Evolutionary conservation across 1,139 yeast species (phyloP), one percentile per base, ranked within the genome.

Genomic region (Komagataea norvegica): DNA sequence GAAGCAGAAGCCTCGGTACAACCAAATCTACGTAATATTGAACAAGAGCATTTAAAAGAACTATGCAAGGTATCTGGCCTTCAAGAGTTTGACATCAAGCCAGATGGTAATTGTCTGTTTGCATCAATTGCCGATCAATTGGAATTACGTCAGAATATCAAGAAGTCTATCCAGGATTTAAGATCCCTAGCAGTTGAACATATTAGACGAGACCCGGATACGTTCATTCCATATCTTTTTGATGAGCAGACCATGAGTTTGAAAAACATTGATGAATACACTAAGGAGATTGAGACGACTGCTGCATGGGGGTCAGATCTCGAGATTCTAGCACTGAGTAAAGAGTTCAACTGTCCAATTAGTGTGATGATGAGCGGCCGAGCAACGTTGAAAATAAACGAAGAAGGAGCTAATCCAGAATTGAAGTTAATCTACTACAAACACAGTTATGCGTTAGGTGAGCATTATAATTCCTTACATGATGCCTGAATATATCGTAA

Each of bases 291-390:
- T 40, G 82, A 72, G 38, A 64, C 64, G 13, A 86, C 96, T 0
- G 79, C 95, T 0, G 75, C 86, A 69, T 91, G 98, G 98, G 98
- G 98, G 21, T 93, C 96, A 5, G 97, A 91, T 54, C 68, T 88
- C 67, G 98, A 91, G 63, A 78, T 89, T 15, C 59, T 86, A 51
- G 96, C 97, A 0, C 65, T 88, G 30, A 71, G 93, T 1, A 71
- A 76, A 43, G 74, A 73, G 8, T 84, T 70, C 52, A 69, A 79
- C 40, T 78, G 85, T 50, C 82, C 88, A 1, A 76, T 89, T n/a
- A 69, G 79, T 34, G 79, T 91, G 6, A 67, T 80, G 60, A 77
- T 84, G 65, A 83, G 86, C 29, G 95, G 93, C 1, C 73, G 87
- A 27, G 71, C 86, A 2, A 69, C 79, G 4, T 65, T 78, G 43